These are phyloP conservation scores for Gastrolobium villosum DNA, from an alignment of 306 rosid species.

Conservation along the genomic window DNA sequence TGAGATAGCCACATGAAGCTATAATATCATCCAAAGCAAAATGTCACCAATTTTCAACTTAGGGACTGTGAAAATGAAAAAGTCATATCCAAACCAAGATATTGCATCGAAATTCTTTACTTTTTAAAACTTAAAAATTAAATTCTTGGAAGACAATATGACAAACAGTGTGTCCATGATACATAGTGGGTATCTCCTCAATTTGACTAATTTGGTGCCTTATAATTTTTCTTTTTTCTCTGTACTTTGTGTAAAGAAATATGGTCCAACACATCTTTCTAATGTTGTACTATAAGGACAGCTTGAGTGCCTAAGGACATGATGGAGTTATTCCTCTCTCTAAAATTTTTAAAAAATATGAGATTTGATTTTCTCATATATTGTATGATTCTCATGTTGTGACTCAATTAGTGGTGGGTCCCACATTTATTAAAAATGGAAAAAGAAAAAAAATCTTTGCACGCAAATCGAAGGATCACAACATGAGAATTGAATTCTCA, in stretches of 20 bases:
- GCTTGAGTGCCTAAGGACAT: conserved; percentile 25
- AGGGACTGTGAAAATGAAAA: conserved; percentile 21
- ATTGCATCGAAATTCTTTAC: conserved; percentile 3
- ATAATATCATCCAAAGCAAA: conserved; percentile 28
- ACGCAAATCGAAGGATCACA: no score
- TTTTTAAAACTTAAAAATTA: not conserved
- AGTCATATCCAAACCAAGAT: not conserved
- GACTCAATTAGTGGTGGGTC: no score
- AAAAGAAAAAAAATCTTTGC: no score
- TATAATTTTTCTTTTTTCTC: conserved; percentile 37
- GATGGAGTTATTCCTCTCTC: conserved; percentile 7
- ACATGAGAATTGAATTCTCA: no score
- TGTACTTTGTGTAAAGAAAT: conserved; percentile 38
- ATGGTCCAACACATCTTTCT: conserved; percentile 49
- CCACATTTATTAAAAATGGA: no score
- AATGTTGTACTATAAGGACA: conserved; percentile 40
- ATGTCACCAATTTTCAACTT: conserved; percentile 5
- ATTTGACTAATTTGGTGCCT: conserved; percentile 67
- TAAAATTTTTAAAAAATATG: not conserved
- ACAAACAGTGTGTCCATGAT: conserved; percentile 59
- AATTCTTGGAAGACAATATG: conserved; percentile 1
- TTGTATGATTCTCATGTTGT: no score
- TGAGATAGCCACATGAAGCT: conserved; percentile 49
- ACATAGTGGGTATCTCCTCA: conserved; percentile 77
- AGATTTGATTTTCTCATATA: no score